Conservation (phyloP, 1,284 basidiomycete species). For the Marasmius sp. region DNA sequence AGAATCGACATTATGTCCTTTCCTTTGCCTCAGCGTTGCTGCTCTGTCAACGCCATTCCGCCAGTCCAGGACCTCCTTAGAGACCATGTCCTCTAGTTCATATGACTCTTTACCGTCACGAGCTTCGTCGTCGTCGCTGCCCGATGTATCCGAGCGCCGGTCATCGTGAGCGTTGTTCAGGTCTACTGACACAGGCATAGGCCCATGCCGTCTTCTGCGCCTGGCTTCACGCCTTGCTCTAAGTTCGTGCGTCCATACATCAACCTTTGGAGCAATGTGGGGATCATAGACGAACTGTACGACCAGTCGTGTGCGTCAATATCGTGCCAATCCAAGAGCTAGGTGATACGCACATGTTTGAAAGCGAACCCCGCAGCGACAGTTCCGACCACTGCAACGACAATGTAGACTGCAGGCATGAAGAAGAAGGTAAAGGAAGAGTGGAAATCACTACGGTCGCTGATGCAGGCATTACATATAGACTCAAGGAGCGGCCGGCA, state of each 20-base stretch:
- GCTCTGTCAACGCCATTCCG: constrained; percentile 38
- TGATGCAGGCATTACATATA: not conserved
- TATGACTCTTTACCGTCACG: constrained; percentile 24
- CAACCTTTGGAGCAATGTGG: constrained; percentile 54
- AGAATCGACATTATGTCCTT: constrained; percentile 24
- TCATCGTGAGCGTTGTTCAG: constrained; percentile 3
- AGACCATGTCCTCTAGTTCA: constrained; percentile 53
- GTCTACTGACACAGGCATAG: constrained; percentile 16
- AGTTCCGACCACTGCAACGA: not conserved
- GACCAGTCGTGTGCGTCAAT: constrained; percentile 12
- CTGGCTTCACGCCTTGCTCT: constrained; percentile 37
- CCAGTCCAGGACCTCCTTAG: constrained; percentile 56
- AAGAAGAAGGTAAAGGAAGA: not conserved
- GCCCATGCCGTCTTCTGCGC: constrained; percentile 24
- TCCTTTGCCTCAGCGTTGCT: constrained; percentile 30
- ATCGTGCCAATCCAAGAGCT: not conserved
- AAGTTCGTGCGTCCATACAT: constrained; percentile 51
- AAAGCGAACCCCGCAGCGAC: constrained; percentile 5
- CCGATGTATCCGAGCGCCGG: not conserved
- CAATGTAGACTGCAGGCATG: constrained; percentile 4
- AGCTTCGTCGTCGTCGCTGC: constrained; percentile 14
- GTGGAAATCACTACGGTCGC: not conserved
- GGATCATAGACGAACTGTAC: constrained; percentile 62
- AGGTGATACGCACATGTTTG: constrained; percentile 11
- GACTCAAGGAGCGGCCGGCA: not conserved